These are phyloP conservation scores for Mycena chlorophos DNA, from an alignment of 768 basidiomycete genomes.

Conservation along the genomic window DNA sequence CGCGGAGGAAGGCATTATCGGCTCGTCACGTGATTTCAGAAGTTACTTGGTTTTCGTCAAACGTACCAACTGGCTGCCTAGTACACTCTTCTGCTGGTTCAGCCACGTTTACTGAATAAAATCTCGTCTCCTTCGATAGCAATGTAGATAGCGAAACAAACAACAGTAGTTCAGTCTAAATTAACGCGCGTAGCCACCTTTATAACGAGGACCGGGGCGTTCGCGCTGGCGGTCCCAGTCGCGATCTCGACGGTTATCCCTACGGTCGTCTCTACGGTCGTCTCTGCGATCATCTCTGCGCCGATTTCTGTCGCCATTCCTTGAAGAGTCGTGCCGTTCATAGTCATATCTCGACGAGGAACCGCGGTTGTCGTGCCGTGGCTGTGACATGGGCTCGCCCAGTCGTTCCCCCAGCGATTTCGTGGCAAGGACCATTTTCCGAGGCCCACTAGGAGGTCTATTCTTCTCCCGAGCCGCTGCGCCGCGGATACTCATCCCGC, in stretches of 20 bases:
- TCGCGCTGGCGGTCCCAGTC: no score
- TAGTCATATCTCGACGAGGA: conserved; percentile 6
- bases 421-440: no score
- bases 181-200: conserved; percentile 51
- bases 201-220: conserved; percentile 52
- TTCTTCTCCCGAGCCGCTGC: conserved; percentile 6
- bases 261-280: conserved; percentile 17
- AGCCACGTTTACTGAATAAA: no score
- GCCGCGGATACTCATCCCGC: conserved; percentile 32
- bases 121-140: not conserved
- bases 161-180: not conserved
- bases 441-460: conserved; percentile 9
- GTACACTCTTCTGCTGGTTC: no score
- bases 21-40: no score
- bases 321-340: not conserved
- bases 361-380: conserved; percentile 4
- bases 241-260: no score
- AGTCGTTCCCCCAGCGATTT: conserved; percentile 14
- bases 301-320: conserved; percentile 20
- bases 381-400: not conserved
- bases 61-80: no score
- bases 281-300: conserved; percentile 23
- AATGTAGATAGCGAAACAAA: not conserved
- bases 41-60: no score
- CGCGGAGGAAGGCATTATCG: no score